Base-by-base conservation (phyloP, 805 yeast species). In the Teunomyces gatunensis region DNA sequence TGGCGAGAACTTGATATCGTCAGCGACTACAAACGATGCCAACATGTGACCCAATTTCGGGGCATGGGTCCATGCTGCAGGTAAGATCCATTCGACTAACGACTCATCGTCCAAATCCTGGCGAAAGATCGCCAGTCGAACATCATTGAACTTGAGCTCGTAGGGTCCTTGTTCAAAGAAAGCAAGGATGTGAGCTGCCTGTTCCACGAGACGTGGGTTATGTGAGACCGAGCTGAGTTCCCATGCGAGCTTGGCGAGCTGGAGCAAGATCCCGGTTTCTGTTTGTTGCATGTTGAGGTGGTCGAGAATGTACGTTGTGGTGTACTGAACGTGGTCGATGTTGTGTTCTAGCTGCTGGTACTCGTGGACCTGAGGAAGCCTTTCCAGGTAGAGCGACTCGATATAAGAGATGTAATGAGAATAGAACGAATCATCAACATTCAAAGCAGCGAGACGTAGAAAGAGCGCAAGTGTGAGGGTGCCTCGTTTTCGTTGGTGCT, bases 281-380 rank as follows among this genome's bases (percentile, higher is more conserved):
- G 48, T 42, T 3, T 40, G n/a, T n/a, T 17, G 21, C 2, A 44
- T 18, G 40, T 34, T 17, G 46, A 33, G n/a, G 39, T 21, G 13
- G 18, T 30, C n/a, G 33, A 18, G 3, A 42, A 9, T 3, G 35
- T 11, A 20, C 28, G 11, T 21, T 15, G 44, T 33, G 3, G 60
- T 23, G 10, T 48, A 36, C 39, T 61, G 65, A 4, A 64, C 45
- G 21, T 62, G 43, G 29, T 59, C 59, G 13, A 68, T 46, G 49
- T 58, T 68, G 44, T 56, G 53, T 21, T 71, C 67, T 39, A 55
- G 42, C 48, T 69, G 56, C 40, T 60, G 49, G 55, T 62, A 71
- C 51, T 71, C 73, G 50, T 73, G 77, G 9, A 61, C 58, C n/a
- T 49, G 46, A 0, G 75, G 75, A 17, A 58, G 58, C 3, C 49